These are phyloP conservation scores for Castanea mollissima DNA, from an alignment of 306 rosid species.

Conservation along the genomic window DNA sequence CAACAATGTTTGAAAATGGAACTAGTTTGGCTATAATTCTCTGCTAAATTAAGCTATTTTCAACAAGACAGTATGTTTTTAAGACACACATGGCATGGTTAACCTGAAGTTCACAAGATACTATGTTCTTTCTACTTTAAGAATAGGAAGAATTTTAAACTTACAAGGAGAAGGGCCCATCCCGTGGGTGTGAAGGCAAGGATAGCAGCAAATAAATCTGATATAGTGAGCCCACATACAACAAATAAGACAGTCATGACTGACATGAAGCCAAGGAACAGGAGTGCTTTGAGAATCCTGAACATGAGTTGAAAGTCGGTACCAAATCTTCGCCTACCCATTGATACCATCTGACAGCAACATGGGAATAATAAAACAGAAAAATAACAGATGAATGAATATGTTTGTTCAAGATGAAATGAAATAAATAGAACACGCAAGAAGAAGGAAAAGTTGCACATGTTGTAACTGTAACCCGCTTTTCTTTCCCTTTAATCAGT, in stretches of 20 bases:
- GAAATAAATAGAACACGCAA: background rate
- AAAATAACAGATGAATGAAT: slow-evolving; percentile 12
- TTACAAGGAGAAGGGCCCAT: slow-evolving; percentile 87
- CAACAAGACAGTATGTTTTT: background rate
- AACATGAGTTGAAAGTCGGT: slow-evolving; percentile 92
- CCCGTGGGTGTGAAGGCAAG: slow-evolving; percentile 94
- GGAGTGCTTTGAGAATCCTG: slow-evolving; percentile 87
- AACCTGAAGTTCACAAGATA: background rate
- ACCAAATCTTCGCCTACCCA: slow-evolving; percentile 87
- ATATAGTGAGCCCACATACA: slow-evolving; percentile 73
- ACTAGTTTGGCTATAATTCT: background rate
- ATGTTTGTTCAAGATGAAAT: background rate
- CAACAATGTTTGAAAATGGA: background rate
- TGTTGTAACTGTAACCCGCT: background rate
- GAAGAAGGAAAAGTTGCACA: background rate
- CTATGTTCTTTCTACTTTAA: background rate
- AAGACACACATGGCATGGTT: background rate
- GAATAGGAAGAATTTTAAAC: slow-evolving; percentile 21
- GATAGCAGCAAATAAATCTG: slow-evolving; percentile 84
- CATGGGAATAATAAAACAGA: slow-evolving; percentile 16
- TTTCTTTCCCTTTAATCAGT: background rate
- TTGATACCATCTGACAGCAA: slow-evolving; percentile 73
- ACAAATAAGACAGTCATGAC: slow-evolving; percentile 86
- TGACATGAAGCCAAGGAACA: slow-evolving; percentile 87
- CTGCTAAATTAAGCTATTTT: background rate